phyloP scores from a whole-genome alignment of 2,329 filamentous ascomycete species.

The Colletotrichum godetiae region DNA sequence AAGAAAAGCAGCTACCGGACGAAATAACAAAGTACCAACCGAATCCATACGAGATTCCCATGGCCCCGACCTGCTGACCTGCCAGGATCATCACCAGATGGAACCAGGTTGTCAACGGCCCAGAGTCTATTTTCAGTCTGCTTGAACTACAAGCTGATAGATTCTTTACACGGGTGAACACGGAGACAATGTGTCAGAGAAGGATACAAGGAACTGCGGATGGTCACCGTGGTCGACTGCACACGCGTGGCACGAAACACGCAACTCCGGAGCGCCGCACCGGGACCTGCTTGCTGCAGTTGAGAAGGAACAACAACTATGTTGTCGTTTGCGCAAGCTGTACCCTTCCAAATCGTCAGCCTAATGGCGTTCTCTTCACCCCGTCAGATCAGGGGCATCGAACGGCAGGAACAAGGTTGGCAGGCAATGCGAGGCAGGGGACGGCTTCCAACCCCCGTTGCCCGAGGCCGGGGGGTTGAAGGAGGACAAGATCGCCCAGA shows the following conservation, averaged over 20 bases:
- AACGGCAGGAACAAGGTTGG: conserved; percentile 6
- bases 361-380: neutral
- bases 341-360: neutral
- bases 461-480: neutral
- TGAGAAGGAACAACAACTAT: neutral
- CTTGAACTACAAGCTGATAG: conserved; percentile 2
- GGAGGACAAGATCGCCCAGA: neutral
- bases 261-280: conserved; percentile 16
- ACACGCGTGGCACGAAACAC: conserved; percentile 23
- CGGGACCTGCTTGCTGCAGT: neutral
- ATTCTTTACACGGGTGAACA: neutral
- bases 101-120: neutral
- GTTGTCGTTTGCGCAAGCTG: neutral
- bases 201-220: conserved; percentile 12
- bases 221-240: conserved; percentile 3
- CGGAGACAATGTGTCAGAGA: neutral
- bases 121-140: neutral
- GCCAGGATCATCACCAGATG: neutral
- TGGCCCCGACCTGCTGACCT: neutral
- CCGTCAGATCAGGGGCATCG: neutral
- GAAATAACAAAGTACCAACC: neutral
- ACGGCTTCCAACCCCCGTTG: neutral
- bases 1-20: conserved; percentile 28
- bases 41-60: neutral
- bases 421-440: neutral